Conservation (phyloP, 1,284 basidiomycete genomes). For the Ustilago curta region DNA sequence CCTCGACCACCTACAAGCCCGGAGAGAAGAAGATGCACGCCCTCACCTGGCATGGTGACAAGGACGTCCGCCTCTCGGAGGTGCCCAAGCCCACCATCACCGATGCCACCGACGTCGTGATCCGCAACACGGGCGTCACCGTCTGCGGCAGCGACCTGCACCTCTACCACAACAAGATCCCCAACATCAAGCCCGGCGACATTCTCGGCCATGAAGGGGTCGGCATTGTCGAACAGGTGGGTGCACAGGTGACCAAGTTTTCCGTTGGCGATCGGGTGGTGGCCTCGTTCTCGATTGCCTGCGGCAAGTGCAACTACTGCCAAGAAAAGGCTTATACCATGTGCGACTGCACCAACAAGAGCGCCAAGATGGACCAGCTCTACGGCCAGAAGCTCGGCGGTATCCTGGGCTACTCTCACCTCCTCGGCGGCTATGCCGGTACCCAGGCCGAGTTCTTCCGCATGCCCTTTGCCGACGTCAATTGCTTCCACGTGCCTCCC, state of each 20-base stretch:
- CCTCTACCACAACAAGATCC: slow-evolving; percentile 71
- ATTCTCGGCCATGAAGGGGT: slow-evolving; percentile 69
- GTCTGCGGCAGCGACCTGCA: slow-evolving; percentile 73
- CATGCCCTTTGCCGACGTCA: slow-evolving; percentile 79
- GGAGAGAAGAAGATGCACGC: slow-evolving; percentile 70
- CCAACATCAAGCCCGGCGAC: slow-evolving; percentile 78
- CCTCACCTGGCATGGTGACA: slow-evolving; percentile 77
- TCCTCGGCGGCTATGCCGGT: slow-evolving; percentile 80
- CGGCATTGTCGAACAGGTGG: slow-evolving; percentile 60
- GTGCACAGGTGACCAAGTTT: slow-evolving; percentile 45
- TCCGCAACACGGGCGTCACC: slow-evolving; percentile 79
- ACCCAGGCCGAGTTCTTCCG: slow-evolving; percentile 75
- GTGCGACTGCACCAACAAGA: slow-evolving; percentile 80
- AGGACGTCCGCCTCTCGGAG: slow-evolving; percentile 69
- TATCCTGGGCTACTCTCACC: slow-evolving; percentile 74
- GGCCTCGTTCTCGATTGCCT: slow-evolving; percentile 81
- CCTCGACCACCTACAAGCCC: slow-evolving; percentile 33
- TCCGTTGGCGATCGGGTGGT: slow-evolving; percentile 69
- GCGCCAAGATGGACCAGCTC: slow-evolving; percentile 76
- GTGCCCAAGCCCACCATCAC: slow-evolving; percentile 77
- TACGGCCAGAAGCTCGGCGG: slow-evolving; percentile 72
- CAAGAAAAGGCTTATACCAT: slow-evolving; percentile 79
- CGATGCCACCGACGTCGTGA: slow-evolving; percentile 76
- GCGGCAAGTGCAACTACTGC: slow-evolving; percentile 80
- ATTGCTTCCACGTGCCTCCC: slow-evolving; percentile 77